Evolutionary conservation across 345 rosid species (phyloP).

Genomic region (Luvunga scandens): DNA sequence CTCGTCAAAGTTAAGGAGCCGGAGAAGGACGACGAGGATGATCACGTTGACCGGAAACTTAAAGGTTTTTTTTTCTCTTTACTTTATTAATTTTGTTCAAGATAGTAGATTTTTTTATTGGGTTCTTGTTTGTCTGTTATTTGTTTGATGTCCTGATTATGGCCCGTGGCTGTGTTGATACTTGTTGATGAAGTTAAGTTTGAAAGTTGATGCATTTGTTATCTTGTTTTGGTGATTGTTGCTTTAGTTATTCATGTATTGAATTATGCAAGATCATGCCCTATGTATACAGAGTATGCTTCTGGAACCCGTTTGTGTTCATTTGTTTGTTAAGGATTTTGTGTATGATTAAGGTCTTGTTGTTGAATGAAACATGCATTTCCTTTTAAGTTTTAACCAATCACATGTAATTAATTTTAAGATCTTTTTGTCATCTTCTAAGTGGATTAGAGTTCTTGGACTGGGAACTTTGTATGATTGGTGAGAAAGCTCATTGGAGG

Average conservation of each 20-base stretch:
- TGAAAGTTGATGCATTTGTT: neutral
- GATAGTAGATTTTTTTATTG: neutral
- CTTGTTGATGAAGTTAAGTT: neutral
- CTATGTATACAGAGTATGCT: neutral
- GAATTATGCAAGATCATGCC: neutral
- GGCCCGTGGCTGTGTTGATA: neutral
- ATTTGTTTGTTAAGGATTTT: neutral
- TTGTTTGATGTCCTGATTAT: neutral
- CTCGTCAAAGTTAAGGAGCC: conserved; percentile 35
- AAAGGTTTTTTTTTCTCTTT: conserved; percentile 33
- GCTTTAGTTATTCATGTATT: neutral
- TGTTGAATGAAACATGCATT: neutral
- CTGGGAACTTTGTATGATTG: neutral
- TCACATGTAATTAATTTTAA: neutral
- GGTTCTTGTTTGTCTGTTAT: neutral
- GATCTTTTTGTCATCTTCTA: neutral
- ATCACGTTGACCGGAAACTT: conserved; percentile 26
- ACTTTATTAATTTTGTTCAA: neutral
- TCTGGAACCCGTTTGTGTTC: neutral
- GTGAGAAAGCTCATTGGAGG: neutral
- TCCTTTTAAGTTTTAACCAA: neutral
- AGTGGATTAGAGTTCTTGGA: neutral
- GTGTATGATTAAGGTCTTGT: neutral
- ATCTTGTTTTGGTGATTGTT: neutral
- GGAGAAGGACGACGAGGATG: conserved; percentile 14